Percentiles rank a stretch among this genome's conserved stretches.
phyloP scores from a whole-genome alignment of 2,329 filamentous ascomycete species.

The Cryphonectria parasitica region DNA sequence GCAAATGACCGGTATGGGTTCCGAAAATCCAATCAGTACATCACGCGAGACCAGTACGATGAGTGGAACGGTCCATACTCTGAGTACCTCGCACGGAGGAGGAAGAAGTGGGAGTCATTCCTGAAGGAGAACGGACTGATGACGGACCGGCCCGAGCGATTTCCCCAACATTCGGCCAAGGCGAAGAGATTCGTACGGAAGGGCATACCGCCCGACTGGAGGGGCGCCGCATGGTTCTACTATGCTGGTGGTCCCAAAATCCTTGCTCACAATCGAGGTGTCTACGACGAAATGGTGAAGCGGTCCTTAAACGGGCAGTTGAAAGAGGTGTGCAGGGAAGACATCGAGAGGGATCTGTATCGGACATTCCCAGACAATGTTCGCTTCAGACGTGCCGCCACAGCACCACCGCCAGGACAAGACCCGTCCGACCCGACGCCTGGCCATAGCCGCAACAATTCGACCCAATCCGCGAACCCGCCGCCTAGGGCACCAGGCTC shows the following conservation, averaged over 20 bases:
- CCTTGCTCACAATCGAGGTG: slow-evolving; percentile 72
- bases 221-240: slow-evolving; percentile 96
- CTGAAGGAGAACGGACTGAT: slow-evolving; percentile 77
- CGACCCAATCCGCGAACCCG: slow-evolving; percentile 29
- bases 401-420: slow-evolving; percentile 37
- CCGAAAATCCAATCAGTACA: slow-evolving; percentile 81
- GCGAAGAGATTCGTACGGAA: slow-evolving; percentile 91
- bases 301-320: slow-evolving; percentile 51
- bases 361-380: slow-evolving; percentile 95
- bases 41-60: slow-evolving; percentile 78
- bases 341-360: slow-evolving; percentile 91
- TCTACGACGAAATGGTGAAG: slow-evolving; percentile 74
- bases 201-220: slow-evolving; percentile 90
- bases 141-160: slow-evolving; percentile 72
- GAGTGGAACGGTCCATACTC: slow-evolving; percentile 77
- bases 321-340: slow-evolving; percentile 77
- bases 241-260: slow-evolving; percentile 87
- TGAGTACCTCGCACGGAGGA: slow-evolving; percentile 73
- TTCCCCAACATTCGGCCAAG: slow-evolving; percentile 80
- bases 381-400: slow-evolving; percentile 72
- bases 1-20: slow-evolving; percentile 86
- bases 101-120: slow-evolving; percentile 80
- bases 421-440: slow-evolving; percentile 39
- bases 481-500: slow-evolving; percentile 43
- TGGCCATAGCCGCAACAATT: slow-evolving; percentile 33